These are phyloP conservation scores for Isoetes engelmannii DNA, from an alignment of 83 land plant genomes.

Conservation along the genomic window DNA sequence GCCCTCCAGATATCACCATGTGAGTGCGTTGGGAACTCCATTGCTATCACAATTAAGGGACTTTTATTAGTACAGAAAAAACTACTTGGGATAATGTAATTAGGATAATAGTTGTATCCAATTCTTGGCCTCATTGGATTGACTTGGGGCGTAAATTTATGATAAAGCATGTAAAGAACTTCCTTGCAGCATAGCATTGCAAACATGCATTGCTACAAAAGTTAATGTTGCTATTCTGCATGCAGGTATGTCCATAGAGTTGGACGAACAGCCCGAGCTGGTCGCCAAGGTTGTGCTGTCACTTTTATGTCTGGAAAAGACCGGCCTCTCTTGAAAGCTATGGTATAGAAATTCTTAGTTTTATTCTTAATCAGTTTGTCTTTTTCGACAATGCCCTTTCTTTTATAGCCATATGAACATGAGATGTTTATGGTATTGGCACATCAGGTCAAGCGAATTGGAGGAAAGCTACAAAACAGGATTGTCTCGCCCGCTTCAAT, in stretches of 20 bases:
- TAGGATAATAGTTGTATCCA: too few species aligned
- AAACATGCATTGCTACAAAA: too few species aligned
- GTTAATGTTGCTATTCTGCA: constrained; percentile 9
- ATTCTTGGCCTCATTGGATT: too few species aligned
- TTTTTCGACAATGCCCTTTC: neutral
- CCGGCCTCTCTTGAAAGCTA: constrained; percentile 65
- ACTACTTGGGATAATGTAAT: too few species aligned
- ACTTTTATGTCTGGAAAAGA: constrained; percentile 87
- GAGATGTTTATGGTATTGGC: neutral
- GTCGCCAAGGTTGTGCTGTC: constrained; percentile 90
- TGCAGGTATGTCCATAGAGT: constrained; percentile 96
- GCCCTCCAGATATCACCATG: constrained; percentile 84
- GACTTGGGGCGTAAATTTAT: too few species aligned
- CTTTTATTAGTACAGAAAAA: neutral
- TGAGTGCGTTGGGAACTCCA: constrained; percentile 11
- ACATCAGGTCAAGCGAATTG: constrained; percentile 66
- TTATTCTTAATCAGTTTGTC: neutral
- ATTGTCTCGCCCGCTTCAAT: constrained; percentile 69
- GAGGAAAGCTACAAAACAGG: constrained; percentile 69
- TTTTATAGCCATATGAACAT: neutral
- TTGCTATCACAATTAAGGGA: neutral
- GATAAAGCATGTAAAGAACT: too few species aligned
- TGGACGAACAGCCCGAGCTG: constrained; percentile 98
- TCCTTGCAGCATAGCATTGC: too few species aligned
- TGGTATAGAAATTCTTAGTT: constrained; percentile 38